Percentiles rank a stretch among this genome's conserved stretches.
phyloP scores from a whole-genome alignment of 345 rosid species.

The Euphorbia peplus region DNA sequence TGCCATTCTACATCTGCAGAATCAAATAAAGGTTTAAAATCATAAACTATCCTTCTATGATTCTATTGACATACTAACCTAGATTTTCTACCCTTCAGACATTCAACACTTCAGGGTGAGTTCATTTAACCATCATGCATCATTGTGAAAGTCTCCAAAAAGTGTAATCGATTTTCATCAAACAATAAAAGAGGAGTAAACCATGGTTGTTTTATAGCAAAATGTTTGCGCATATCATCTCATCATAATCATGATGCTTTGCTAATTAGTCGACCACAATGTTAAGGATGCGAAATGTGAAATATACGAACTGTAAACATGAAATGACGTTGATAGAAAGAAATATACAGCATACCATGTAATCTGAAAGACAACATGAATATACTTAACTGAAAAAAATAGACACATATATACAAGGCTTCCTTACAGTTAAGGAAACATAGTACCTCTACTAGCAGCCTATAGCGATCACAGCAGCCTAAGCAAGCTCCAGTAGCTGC shows the following conservation, averaged over 20 bases:
- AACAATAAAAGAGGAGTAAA: not conserved
- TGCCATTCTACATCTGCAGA: not conserved
- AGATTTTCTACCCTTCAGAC: not conserved
- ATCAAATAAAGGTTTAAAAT: not conserved
- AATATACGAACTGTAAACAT: no score
- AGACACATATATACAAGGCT: no score
- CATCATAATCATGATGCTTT: not conserved
- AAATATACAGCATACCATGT: no score
- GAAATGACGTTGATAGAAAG: no score
- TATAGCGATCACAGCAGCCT: no score
- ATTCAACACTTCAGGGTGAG: not conserved
- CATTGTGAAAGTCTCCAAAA: not conserved
- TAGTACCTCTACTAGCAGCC: no score
- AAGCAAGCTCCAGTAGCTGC: no score
- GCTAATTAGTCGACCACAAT: not conserved
- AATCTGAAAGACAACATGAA: no score
- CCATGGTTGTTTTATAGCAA: not conserved
- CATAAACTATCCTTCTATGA: not conserved
- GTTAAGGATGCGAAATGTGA: not conserved
- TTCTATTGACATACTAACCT: not conserved
- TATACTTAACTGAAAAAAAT: no score
- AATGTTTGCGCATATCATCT: not conserved
- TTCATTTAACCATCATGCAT: not conserved
- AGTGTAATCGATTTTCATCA: not conserved
- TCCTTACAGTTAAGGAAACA: no score